Evolutionary conservation across 768 basidiomycete genomes (phyloP).

Genomic region (Collybia sordida): DNA sequence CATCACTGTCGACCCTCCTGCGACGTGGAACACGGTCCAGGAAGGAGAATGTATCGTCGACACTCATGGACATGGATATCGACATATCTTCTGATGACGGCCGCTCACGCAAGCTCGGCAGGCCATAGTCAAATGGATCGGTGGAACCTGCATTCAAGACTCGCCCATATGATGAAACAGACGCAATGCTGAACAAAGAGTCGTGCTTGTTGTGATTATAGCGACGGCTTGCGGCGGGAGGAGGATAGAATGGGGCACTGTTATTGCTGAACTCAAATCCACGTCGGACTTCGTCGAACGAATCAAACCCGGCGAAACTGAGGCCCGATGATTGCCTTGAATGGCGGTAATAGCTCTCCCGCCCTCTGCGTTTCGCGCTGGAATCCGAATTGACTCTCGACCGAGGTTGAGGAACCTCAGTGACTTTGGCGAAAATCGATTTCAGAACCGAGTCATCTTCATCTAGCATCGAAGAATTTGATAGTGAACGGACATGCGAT

Average conservation of each 20-base stretch:
- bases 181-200: conserved; percentile 72
- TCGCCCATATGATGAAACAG: conserved; percentile 76
- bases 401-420: conserved; percentile 34
- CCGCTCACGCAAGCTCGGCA: conserved; percentile 50
- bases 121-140: conserved; percentile 77
- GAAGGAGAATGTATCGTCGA: conserved; percentile 80
- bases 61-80: conserved; percentile 47
- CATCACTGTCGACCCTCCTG: conserved; percentile 69
- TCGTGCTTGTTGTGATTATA: conserved; percentile 47
- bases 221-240: conserved; percentile 36
- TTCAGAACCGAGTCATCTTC: conserved; percentile 55
- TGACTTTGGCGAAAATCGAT: conserved; percentile 52
- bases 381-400: conserved; percentile 38
- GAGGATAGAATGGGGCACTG: conserved; percentile 68
- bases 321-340: conserved; percentile 50
- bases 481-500: conserved; percentile 47
- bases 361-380: conserved; percentile 38
- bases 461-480: conserved; percentile 39
- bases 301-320: conserved; percentile 73
- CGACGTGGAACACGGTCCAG: conserved; percentile 31
- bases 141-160: conserved; percentile 58
- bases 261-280: conserved; percentile 72
- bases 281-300: conserved; percentile 76
- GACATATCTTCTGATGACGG: conserved; percentile 63
- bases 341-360: conserved; percentile 25